Evolutionary conservation across 2,329 filamentous ascomycete genomes (phyloP).

Genomic region (Gremmenia infestans): DNA sequence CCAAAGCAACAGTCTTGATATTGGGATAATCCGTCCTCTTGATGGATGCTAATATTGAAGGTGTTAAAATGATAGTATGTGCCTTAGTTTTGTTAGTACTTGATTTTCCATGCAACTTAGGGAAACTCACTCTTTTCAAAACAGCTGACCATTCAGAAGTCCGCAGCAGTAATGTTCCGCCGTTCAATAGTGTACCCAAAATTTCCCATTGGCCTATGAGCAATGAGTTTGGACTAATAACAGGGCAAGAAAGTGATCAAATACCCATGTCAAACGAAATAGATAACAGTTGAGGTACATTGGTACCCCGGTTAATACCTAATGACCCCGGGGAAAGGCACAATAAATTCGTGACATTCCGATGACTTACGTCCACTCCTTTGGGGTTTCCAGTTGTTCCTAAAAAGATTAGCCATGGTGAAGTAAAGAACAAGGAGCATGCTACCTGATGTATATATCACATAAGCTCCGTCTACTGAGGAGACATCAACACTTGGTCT

Average conservation of each 20-base stretch:
- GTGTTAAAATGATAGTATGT: slow-evolving; percentile 50
- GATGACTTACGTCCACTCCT: slow-evolving; percentile 63
- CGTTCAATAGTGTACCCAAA: slow-evolving; percentile 50
- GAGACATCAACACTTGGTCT: slow-evolving; percentile 11
- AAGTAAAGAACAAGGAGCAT: slow-evolving; percentile 41
- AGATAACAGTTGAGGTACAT: slow-evolving; percentile 51
- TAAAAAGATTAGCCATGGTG: slow-evolving; percentile 10
- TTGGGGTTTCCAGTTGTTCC: slow-evolving; percentile 74
- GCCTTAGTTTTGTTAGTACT: slow-evolving; percentile 1
- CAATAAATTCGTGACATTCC: slow-evolving; percentile 50
- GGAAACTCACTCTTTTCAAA: slow-evolving; percentile 38
- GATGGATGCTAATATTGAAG: slow-evolving; percentile 49
- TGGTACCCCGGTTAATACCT: slow-evolving; percentile 44
- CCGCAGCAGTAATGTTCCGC: slow-evolving; percentile 49
- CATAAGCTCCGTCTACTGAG: slow-evolving; percentile 17
- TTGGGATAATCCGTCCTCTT: slow-evolving; percentile 42
- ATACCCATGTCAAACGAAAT: slow-evolving; percentile 58
- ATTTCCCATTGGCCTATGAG: slow-evolving; percentile 53
- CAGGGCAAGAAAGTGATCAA: slow-evolving; percentile 15
- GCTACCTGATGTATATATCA: slow-evolving; percentile 23
- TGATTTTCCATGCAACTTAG: not conserved
- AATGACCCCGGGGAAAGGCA: slow-evolving; percentile 47
- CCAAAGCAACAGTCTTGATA: slow-evolving; percentile 48
- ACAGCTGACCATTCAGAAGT: slow-evolving; percentile 45
- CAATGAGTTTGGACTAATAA: not conserved